A percentile compares a stretch with the other conserved stretches of the same genome.
Evolutionary conservation across 805 yeast species (phyloP).

Genomic region (Suhomyces xylopsoci): DNA sequence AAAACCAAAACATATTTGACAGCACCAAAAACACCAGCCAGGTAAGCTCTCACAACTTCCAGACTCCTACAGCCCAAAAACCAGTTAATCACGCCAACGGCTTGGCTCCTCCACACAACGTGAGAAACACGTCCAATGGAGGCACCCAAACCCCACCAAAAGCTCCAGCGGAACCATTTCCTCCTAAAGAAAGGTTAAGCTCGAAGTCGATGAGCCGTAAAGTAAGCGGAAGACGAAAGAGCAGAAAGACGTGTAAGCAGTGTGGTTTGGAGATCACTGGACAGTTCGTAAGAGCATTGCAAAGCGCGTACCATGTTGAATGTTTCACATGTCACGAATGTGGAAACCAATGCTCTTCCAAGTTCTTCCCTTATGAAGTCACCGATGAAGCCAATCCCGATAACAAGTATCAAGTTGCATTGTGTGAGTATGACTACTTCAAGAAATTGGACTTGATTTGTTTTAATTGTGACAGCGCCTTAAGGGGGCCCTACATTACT

Average conservation of each 20-base stretch:
- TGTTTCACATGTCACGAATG: constrained; percentile 90
- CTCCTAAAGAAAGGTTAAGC: background rate
- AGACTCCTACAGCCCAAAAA: background rate
- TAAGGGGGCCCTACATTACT: constrained; percentile 90
- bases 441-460: constrained; percentile 83
- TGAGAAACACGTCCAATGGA: background rate
- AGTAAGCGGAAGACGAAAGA: constrained; percentile 15
- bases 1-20: constrained; percentile 1
- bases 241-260: constrained; percentile 30
- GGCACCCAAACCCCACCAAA: constrained; percentile 2
- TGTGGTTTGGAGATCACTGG: constrained; percentile 46
- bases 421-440: constrained; percentile 93
- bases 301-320: constrained; percentile 74
- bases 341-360: constrained; percentile 72
- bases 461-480: constrained; percentile 75
- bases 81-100: background rate
- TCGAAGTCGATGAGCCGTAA: constrained; percentile 2
- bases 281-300: constrained; percentile 85
- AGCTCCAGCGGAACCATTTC: constrained; percentile 5
- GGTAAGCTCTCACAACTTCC: background rate
- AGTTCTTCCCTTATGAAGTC: constrained; percentile 78
- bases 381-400: constrained; percentile 33
- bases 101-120: constrained; percentile 1
- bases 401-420: constrained; percentile 33
- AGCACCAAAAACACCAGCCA: constrained; percentile 2